Conservation (phyloP, 768 basidiomycete genomes). For the Antrodiella citrinella region DNA sequence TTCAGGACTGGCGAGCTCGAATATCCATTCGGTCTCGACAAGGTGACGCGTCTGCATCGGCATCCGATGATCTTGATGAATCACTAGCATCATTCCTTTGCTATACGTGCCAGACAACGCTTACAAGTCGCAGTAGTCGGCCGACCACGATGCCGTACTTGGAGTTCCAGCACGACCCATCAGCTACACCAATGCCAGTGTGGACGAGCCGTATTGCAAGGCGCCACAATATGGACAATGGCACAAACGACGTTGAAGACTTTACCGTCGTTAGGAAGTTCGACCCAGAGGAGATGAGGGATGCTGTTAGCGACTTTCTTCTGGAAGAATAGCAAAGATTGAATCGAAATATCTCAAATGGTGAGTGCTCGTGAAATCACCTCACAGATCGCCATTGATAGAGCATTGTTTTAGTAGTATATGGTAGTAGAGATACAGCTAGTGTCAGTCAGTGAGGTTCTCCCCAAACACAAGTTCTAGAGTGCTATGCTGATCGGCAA, state of each 20-base stretch:
- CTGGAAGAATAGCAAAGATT: too few relatives aligned
- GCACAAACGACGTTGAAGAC: background rate
- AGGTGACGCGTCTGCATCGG: conserved; percentile 11
- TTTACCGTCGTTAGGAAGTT: conserved; percentile 2
- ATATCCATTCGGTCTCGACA: conserved; percentile 57
- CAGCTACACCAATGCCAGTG: conserved; percentile 1
- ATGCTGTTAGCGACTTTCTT: conserved; percentile 5
- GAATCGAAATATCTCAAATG: too few relatives aligned
- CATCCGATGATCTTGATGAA: conserved; percentile 9
- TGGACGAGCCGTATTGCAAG: conserved; percentile 1
- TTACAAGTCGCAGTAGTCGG: conserved; percentile 51
- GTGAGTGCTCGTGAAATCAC: too few relatives aligned
- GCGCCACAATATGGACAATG: background rate
- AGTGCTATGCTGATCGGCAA: too few relatives aligned
- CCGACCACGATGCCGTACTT: conserved; percentile 11
- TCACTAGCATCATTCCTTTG: conserved; percentile 40
- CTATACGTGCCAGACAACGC: conserved; percentile 54
- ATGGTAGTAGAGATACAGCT: too few relatives aligned
- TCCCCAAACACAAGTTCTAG: too few relatives aligned
- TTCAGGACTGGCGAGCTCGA: conserved; percentile 66
- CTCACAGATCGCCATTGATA: too few relatives aligned
- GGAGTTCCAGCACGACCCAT: background rate
- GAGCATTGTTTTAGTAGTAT: too few relatives aligned
- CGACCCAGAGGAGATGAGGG: conserved; percentile 1
- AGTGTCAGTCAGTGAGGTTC: too few relatives aligned